Base-by-base conservation (phyloP, 2,329 filamentous ascomycete species). In the Hypoxylon sp. region DNA sequence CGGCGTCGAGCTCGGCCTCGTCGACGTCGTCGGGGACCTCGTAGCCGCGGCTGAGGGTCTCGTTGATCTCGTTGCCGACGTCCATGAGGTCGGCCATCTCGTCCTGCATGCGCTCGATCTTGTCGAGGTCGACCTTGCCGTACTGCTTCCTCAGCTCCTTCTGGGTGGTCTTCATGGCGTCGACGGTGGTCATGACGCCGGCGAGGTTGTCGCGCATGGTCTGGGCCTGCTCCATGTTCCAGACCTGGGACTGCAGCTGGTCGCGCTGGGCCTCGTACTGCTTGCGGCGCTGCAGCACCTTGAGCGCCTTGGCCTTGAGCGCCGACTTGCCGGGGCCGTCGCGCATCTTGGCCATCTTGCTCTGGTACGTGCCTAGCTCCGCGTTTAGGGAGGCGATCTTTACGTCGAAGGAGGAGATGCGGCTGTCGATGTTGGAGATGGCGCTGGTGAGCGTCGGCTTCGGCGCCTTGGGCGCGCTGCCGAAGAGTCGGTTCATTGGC, bases 171-270 rank as follows among this genome's bases (percentile, higher is more conserved):
- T 97, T 96, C 88, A 99, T 95, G 9, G 95, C 94, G 78, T 98
- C 95, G 45, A 98, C 94, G 26, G 96, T 97, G 16, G 93, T 96
- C 94, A 97, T 97, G 68, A 96, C 95, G 79, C 98, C 98, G 79
- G 96, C 96, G 55, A 99, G 87, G 77, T 98, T 98, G 81, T 98
- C 95, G 82, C 97, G 93, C 95, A 98, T 97, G 86, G 94, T 96
- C 77, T 92, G 91, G 2, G 95, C 94, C 81, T 97, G 94, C 82
- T 98, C 94, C 94, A 99, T 97, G 82, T 98, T 98, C 94, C 94
- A 98, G 20, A 93, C 93, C 81, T 99, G 96, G 70, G 91, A 87
- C 80, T 97, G 92, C 56, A 98, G 89, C 81, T 98, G 94, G 75
- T 97, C 93, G 70, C 95, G 93, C 80, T 97, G 93, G 2, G 88